Conservation (phyloP, 495 filamentous ascomycete species). For the Penicillium cosmopolitanum region DNA sequence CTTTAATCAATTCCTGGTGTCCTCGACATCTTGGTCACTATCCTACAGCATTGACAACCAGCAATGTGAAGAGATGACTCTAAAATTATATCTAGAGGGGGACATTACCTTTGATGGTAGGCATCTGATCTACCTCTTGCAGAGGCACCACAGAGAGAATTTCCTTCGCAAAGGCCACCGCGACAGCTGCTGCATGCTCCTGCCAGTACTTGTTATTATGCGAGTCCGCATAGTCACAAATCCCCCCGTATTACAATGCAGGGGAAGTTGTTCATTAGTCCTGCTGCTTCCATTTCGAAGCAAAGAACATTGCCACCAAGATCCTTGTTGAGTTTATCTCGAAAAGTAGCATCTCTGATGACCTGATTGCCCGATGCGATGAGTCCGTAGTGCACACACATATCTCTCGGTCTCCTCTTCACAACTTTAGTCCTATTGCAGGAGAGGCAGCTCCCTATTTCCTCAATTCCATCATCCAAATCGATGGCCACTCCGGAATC, state of each 20-base stretch:
- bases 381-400: constrained; percentile 1
- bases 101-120: neutral
- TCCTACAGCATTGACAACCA: too few species aligned
- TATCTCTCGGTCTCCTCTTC: neutral
- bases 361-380: constrained; percentile 11
- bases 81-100: too few species aligned
- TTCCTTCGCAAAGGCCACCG: constrained; percentile 17
- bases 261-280: constrained; percentile 9
- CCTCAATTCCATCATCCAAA: neutral
- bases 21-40: too few species aligned
- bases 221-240: constrained; percentile 34
- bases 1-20: too few species aligned
- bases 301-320: constrained; percentile 7
- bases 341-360: neutral
- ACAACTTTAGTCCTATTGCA: neutral
- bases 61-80: too few species aligned
- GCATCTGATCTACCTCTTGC: neutral
- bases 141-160: neutral
- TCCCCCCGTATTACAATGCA: constrained; percentile 22
- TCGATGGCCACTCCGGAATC: too few species aligned
- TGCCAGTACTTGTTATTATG: constrained; percentile 35
- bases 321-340: constrained; percentile 1
- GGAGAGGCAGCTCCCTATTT: neutral
- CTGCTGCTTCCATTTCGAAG: constrained; percentile 12
- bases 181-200: constrained; percentile 27